Evolutionary conservation across 2,329 filamentous ascomycete genomes (phyloP).

Genomic region (Alternaria hordeiaustralica): DNA sequence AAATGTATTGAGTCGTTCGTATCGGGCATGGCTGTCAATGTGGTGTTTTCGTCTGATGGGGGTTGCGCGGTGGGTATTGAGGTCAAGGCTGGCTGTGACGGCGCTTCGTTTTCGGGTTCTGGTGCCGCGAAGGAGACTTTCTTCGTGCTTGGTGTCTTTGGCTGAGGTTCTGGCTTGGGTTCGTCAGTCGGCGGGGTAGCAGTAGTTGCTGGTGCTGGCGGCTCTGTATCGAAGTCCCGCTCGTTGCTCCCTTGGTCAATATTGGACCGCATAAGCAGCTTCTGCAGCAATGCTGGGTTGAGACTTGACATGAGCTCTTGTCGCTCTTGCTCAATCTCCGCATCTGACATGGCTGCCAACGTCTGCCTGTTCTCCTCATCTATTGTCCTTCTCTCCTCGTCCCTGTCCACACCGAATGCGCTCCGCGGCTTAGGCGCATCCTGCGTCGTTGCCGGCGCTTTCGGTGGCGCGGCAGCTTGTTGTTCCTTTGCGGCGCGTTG

Average conservation of each 20-base stretch:
- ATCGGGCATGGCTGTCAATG: constrained; percentile 55
- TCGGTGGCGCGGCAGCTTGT: constrained; percentile 16
- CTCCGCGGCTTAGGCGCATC: constrained; percentile 22
- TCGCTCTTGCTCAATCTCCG: constrained; percentile 81
- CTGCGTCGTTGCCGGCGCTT: constrained; percentile 11
- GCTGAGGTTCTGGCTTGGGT: constrained; percentile 14
- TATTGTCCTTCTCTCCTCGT: constrained; percentile 73
- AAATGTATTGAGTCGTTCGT: constrained; percentile 68
- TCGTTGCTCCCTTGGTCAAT: constrained; percentile 69
- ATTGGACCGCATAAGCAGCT: constrained; percentile 76
- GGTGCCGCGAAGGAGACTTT: constrained; percentile 45
- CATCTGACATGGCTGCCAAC: constrained; percentile 77
- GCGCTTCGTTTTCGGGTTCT: constrained; percentile 13
- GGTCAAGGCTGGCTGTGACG: background rate
- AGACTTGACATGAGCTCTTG: constrained; percentile 80
- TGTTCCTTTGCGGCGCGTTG: constrained; percentile 55
- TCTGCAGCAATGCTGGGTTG: constrained; percentile 76
- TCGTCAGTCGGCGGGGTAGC: constrained; percentile 16
- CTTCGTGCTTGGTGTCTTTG: constrained; percentile 26
- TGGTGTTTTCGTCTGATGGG: background rate
- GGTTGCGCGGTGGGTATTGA: background rate
- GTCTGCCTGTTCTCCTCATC: constrained; percentile 80
- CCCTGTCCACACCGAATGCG: constrained; percentile 30
- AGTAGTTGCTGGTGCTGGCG: constrained; percentile 1
- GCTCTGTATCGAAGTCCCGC: constrained; percentile 37